phyloP scores from a whole-genome alignment of 768 basidiomycete genomes.

The Podaxis carcinomalis region DNA sequence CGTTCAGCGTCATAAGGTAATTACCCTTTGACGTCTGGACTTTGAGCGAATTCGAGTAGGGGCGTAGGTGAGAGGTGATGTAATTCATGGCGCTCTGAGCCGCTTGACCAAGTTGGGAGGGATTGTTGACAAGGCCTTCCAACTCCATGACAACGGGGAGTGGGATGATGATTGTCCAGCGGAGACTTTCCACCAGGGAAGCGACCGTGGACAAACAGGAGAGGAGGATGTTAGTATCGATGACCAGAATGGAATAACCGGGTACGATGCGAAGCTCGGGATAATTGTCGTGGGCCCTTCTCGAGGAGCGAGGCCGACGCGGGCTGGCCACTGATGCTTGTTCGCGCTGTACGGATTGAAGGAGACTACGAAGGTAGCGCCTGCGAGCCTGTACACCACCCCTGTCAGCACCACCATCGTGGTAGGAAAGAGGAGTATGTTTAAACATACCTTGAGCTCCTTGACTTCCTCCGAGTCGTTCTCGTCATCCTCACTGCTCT shows the following conservation, averaged over 20 bases:
- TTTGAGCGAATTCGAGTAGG: constrained; percentile 77
- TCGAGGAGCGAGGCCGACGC: constrained; percentile 23
- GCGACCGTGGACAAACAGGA: constrained; percentile 73
- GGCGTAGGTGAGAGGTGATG: constrained; percentile 69
- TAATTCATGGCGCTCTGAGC: constrained; percentile 73
- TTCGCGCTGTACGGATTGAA: constrained; percentile 41
- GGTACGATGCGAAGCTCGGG: constrained; percentile 57
- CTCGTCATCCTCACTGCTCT: constrained; percentile 52
- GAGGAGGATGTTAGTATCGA: constrained; percentile 94
- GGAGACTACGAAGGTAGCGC: constrained; percentile 66
- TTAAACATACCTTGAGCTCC: constrained; percentile 64
- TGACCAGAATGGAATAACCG: constrained; percentile 86
- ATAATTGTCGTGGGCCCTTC: constrained; percentile 26
- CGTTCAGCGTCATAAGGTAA: constrained; percentile 76
- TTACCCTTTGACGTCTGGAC: constrained; percentile 95
- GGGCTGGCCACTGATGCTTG: constrained; percentile 21
- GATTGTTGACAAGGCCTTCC: constrained; percentile 76
- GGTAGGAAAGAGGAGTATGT: constrained; percentile 12
- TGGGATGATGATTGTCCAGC: constrained; percentile 89
- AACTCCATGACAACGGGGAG: constrained; percentile 96
- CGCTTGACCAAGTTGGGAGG: constrained; percentile 63
- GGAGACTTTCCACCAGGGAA: constrained; percentile 70
- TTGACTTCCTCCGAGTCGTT: constrained; percentile 70
- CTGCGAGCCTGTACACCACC: constrained; percentile 55
- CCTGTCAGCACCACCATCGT: constrained; percentile 10